Evolutionary conservation across 2,329 filamentous ascomycete genomes (phyloP).

Genomic region (Zasmidium citrigriseum): DNA sequence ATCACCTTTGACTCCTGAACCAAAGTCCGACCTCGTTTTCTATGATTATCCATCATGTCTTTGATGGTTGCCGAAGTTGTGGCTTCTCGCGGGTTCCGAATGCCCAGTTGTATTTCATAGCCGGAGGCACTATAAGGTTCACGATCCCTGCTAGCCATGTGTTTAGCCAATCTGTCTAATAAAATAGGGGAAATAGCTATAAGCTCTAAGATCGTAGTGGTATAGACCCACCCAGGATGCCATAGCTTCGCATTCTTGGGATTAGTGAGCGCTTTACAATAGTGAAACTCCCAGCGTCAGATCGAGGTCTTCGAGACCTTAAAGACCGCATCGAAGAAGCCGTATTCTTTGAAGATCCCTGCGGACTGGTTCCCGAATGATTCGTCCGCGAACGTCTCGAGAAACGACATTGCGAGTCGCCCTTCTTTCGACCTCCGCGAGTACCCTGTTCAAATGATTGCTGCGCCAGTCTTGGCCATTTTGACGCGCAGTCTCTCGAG

Average conservation of each 20-base stretch:
- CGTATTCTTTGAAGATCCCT: too few species aligned
- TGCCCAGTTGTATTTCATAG: background rate
- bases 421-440: too few species aligned
- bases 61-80: background rate
- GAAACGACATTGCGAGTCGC: too few species aligned
- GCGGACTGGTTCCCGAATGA: too few species aligned
- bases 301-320: too few species aligned
- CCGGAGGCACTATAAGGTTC: background rate
- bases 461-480: too few species aligned
- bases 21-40: background rate
- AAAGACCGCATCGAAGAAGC: too few species aligned
- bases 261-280: background rate
- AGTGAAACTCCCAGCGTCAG: too few species aligned
- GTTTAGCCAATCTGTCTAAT: background rate
- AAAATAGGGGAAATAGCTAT: background rate
- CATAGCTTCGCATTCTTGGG: background rate
- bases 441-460: too few species aligned
- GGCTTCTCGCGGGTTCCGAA: background rate
- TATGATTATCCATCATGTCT: background rate
- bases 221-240: background rate
- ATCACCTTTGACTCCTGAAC: background rate
- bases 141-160: background rate
- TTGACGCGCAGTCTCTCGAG: too few species aligned
- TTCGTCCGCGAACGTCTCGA: too few species aligned
- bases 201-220: background rate